Conservation (phyloP, 2,329 filamentous ascomycete species). For the Diaporthe sp. region DNA sequence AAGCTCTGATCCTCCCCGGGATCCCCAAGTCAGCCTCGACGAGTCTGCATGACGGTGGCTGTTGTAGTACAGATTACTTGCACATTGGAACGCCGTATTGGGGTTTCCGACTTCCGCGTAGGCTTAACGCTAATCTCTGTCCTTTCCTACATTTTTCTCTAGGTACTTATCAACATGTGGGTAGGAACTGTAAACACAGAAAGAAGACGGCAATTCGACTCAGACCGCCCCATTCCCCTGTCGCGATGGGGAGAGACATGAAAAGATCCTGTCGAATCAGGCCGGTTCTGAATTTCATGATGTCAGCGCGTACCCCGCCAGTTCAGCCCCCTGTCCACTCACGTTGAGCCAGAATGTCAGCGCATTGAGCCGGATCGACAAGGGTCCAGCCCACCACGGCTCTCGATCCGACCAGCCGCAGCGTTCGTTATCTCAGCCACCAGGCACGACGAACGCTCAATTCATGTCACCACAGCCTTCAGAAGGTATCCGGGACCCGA, state of each 20-base stretch:
- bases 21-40: conserved; percentile 28
- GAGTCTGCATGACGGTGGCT: conserved; percentile 8
- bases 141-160: neutral
- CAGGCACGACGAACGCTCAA: neutral
- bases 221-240: conserved; percentile 17
- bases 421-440: neutral
- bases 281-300: conserved; percentile 26
- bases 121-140: neutral
- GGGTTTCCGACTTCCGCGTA: neutral
- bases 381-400: conserved; percentile 13
- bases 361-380: conserved; percentile 25
- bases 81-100: neutral
- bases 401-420: neutral
- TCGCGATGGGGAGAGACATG: conserved; percentile 2
- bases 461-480: neutral
- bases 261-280: conserved; percentile 16
- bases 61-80: neutral
- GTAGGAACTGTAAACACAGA: neutral
- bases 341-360: conserved; percentile 35
- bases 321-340: conserved; percentile 26
- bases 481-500: neutral
- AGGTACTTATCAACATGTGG: neutral
- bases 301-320: conserved; percentile 32
- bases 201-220: neutral
- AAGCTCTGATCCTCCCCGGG: conserved; percentile 10